Conservation (phyloP, 345 rosid genomes). For the Camelina sativa region DNA sequence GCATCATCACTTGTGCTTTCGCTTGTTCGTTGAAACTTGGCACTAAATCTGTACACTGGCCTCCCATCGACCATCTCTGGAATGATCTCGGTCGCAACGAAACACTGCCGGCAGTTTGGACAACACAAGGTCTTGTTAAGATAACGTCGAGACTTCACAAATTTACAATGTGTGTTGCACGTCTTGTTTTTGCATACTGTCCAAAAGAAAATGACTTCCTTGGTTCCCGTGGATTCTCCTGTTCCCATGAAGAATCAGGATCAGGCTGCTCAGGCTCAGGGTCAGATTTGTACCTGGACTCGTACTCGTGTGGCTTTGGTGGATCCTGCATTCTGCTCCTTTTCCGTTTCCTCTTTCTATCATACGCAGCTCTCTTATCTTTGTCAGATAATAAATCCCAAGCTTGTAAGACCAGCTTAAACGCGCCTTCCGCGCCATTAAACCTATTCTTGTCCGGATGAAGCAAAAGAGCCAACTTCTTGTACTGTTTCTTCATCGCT, state of each 20-base stretch:
- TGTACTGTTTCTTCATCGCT: slow-evolving; percentile 60
- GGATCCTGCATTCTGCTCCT: slow-evolving; percentile 10
- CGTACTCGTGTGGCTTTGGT: not conserved
- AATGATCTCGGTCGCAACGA: slow-evolving; percentile 57
- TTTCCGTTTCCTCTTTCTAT: slow-evolving; percentile 56
- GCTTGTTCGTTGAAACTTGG: slow-evolving; percentile 12
- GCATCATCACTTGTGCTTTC: slow-evolving; percentile 30
- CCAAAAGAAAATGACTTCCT: slow-evolving; percentile 53
- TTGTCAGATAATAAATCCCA: slow-evolving; percentile 68
- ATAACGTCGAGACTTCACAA: slow-evolving; percentile 51
- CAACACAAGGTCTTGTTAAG: slow-evolving; percentile 69
- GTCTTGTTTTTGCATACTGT: slow-evolving; percentile 57
- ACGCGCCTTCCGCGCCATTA: slow-evolving; percentile 79
- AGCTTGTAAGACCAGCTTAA: slow-evolving; percentile 69
- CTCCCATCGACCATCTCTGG: slow-evolving; percentile 4
- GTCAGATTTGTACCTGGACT: not conserved
- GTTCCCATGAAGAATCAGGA: not conserved
- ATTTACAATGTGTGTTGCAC: slow-evolving; percentile 72
- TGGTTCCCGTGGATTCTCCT: not conserved
- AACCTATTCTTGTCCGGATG: slow-evolving; percentile 90
- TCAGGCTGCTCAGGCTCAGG: not conserved
- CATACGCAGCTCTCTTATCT: slow-evolving; percentile 60
- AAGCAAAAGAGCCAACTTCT: slow-evolving; percentile 66
- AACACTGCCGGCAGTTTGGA: slow-evolving; percentile 64
- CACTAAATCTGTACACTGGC: not conserved